phyloP scores from a whole-genome alignment of 2,329 filamentous ascomycete species.

The Neonectria hederae region DNA sequence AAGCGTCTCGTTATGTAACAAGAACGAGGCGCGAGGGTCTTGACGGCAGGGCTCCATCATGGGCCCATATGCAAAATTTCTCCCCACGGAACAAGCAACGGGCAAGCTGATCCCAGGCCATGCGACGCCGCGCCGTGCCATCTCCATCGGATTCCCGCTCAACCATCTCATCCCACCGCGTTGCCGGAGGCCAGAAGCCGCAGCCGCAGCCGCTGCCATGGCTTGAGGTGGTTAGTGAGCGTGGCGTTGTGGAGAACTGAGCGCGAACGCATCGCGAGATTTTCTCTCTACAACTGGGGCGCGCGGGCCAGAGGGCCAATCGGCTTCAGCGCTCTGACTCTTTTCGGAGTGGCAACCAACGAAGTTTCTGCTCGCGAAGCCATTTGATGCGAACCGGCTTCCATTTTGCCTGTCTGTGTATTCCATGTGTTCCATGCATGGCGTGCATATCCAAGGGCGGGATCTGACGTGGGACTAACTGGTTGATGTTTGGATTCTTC shows the following conservation, averaged over 20 bases:
- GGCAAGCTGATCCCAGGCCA: slow-evolving; percentile 10
- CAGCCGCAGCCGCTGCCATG: background rate
- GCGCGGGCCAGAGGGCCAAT: slow-evolving; percentile 17
- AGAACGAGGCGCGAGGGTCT: slow-evolving; percentile 16
- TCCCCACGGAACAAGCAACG: slow-evolving; percentile 26
- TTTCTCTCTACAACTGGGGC: background rate
- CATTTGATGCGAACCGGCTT: slow-evolving; percentile 7
- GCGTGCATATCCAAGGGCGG: slow-evolving; percentile 18
- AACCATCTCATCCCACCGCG: background rate
- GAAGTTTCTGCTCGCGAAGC: background rate
- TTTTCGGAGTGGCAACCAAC: slow-evolving; percentile 10
- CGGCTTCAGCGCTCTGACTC: slow-evolving; percentile 17
- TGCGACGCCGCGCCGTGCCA: background rate
- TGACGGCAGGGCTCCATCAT: slow-evolving; percentile 31
- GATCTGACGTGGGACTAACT: background rate
- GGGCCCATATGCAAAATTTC: slow-evolving; percentile 34
- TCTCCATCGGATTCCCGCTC: background rate
- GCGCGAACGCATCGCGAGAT: slow-evolving; percentile 7
- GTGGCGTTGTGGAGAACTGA: background rate
- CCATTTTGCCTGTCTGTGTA: background rate
- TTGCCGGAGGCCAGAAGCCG: slow-evolving; percentile 2
- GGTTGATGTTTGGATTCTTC: background rate
- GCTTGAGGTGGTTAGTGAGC: background rate
- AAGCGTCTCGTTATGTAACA: slow-evolving; percentile 41
- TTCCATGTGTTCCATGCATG: background rate